Evolutionary conservation across 306 rosid species (phyloP), one percentile per base, ranked within the genome.

Genomic region (Clitoria ternatea): DNA sequence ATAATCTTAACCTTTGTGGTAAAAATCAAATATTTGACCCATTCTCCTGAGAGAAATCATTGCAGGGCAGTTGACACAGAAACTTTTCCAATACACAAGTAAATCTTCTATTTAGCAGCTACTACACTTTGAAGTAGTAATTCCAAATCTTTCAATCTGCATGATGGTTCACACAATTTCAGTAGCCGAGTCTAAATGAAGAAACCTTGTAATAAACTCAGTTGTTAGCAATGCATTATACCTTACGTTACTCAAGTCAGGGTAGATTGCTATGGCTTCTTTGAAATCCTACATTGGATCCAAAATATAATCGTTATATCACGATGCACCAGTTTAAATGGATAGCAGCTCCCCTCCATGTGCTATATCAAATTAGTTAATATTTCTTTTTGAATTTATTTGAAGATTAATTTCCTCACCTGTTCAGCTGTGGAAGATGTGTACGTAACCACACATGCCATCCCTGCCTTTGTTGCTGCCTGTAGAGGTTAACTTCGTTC

Each of bases 381-480:
- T 4, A 20, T 35, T 50, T 56, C 10, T 64, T 18, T 18, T 74
- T 53, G 29, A 33, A 48, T 37, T 49, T 15, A 35, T 17, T 20
- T 17, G 0, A 62, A 77, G 37, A 30, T 42, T 67, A 42, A 42
- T 79, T 61, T 73, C 55, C 73, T 79, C 27, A 82, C 98, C 96
- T 90, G 98, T 0, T 83, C 75, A 13, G 90, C 94, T n/a, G 97
- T 94, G 76, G 97, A 94, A 74, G 96, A 70, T 19, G 98, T 90
- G 79, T 87, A 94, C 70, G 83, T 85, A 63, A 90, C 77, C 60
- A 94, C 83, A 18, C 98, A 94, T 37, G 97, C 59, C 98, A 94
- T 94, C 48, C 97, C 98, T 19, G 98, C 98, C 66, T 79, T 62
- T 77, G 92, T 83, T 69, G 98, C 97, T 39, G 97, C 98, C 98